These are phyloP conservation scores for Acacia melanoxylon DNA, from an alignment of 306 rosid species.

Conservation along the genomic window DNA sequence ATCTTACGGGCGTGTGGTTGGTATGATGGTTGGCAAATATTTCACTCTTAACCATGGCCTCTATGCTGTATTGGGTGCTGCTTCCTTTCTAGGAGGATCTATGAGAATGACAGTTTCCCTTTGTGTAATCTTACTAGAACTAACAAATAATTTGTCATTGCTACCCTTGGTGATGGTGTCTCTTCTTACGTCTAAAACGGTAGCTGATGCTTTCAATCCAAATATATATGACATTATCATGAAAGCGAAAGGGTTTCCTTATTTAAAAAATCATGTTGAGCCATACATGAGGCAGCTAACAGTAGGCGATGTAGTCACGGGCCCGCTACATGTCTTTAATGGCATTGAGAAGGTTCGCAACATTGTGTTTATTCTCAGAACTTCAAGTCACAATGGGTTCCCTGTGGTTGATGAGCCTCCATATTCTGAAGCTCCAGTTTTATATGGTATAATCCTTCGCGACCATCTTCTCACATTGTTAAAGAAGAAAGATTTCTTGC, in stretches of 20 bases:
- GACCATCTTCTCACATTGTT: slow-evolving; percentile 73
- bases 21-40: slow-evolving; percentile 65
- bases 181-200: slow-evolving; percentile 82
- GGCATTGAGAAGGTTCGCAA: slow-evolving; percentile 86
- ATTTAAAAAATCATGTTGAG: slow-evolving; percentile 80
- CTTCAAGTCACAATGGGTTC: slow-evolving; percentile 80
- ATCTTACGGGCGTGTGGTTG: slow-evolving; percentile 83
- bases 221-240: slow-evolving; percentile 84
- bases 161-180: slow-evolving; percentile 90
- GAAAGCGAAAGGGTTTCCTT: slow-evolving; percentile 95
- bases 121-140: slow-evolving; percentile 82
- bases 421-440: slow-evolving; percentile 48
- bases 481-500: slow-evolving; percentile 67
- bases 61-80: slow-evolving; percentile 89
- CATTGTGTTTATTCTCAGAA: slow-evolving; percentile 63
- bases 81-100: slow-evolving; percentile 91
- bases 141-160: slow-evolving; percentile 83
- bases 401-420: slow-evolving; percentile 90
- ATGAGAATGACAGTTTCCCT: slow-evolving; percentile 95
- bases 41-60: slow-evolving; percentile 81
- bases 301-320: slow-evolving; percentile 73
- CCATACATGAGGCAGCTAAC: slow-evolving; percentile 91
- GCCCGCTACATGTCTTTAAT: slow-evolving; percentile 78
- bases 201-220: slow-evolving; percentile 82
- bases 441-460: slow-evolving; percentile 82